These are phyloP conservation scores for Volutella citrinella DNA, from an alignment of 2,329 filamentous ascomycete genomes.

Conservation along the genomic window DNA sequence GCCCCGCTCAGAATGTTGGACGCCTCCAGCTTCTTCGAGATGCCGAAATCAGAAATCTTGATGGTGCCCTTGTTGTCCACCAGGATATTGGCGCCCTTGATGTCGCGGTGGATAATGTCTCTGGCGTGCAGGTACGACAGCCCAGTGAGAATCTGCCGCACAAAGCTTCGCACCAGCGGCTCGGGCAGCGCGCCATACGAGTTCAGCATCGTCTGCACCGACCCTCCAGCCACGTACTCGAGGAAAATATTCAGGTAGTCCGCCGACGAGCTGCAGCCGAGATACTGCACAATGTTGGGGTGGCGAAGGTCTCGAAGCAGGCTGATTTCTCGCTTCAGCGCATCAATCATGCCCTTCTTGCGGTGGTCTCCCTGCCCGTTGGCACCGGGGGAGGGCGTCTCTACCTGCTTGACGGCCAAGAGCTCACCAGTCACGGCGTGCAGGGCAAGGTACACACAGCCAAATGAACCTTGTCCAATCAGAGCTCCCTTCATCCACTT, in stretches of 20 bases:
- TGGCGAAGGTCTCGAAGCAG: constrained; percentile 92
- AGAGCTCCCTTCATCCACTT: constrained; percentile 99
- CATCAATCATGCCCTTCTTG: constrained; percentile 98
- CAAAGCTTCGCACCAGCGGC: constrained; percentile 91
- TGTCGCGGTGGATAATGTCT: constrained; percentile 97
- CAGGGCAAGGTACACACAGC: constrained; percentile 89
- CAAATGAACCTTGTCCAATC: constrained; percentile 96
- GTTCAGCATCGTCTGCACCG: constrained; percentile 97
- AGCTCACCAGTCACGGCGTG: constrained; percentile 96
- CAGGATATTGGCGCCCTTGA: constrained; percentile 98
- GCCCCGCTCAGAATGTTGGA: constrained; percentile 74
- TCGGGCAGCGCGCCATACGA: constrained; percentile 95
- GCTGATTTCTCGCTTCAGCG: constrained; percentile 93
- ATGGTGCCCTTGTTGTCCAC: constrained; percentile 99
- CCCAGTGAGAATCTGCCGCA: constrained; percentile 89
- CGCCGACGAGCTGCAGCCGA: constrained; percentile 88
- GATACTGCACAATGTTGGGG: constrained; percentile 95
- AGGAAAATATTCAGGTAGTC: constrained; percentile 98
- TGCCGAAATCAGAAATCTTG: constrained; percentile 99
- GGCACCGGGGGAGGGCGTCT: constrained; percentile 75
- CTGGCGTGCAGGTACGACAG: constrained; percentile 89
- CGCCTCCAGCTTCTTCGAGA: constrained; percentile 95
- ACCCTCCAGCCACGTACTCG: constrained; percentile 96
- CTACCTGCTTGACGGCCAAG: constrained; percentile 97
- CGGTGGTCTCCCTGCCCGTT: constrained; percentile 80